Evolutionary conservation across 305 asterid genomes (phyloP).

Genomic region (Withania somnifera): DNA sequence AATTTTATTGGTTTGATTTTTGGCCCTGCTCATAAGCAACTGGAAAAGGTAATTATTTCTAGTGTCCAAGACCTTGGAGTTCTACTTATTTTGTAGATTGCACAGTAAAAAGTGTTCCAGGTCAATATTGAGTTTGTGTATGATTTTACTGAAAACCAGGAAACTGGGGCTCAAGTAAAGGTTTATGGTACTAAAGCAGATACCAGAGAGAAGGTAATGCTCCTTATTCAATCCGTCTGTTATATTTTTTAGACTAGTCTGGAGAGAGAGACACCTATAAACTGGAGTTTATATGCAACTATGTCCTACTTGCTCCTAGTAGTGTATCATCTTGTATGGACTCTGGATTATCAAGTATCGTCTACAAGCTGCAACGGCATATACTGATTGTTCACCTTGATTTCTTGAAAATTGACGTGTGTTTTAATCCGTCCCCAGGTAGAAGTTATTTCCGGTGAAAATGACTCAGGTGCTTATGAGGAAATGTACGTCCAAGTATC

Average conservation of each 20-base stretch:
- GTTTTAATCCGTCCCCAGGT: constrained; percentile 23
- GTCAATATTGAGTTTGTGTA: not conserved
- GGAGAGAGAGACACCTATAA: not conserved
- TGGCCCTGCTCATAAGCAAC: constrained; percentile 66
- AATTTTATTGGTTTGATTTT: constrained; percentile 51
- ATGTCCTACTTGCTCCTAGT: not conserved
- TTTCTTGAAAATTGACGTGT: not conserved
- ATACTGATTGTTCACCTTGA: not conserved
- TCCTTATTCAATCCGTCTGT: not conserved
- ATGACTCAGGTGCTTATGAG: constrained; percentile 35
- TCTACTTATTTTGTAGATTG: constrained; percentile 1
- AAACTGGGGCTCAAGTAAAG: constrained; percentile 85
- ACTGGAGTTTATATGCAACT: not conserved
- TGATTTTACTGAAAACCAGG: constrained; percentile 37
- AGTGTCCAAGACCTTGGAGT: not conserved
- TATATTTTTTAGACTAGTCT: not conserved
- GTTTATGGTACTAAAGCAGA: constrained; percentile 59
- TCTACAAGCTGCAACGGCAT: not conserved
- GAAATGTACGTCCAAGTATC: constrained; percentile 68
- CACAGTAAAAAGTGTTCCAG: not conserved
- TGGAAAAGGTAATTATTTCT: constrained; percentile 60
- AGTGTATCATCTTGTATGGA: not conserved
- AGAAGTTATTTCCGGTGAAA: constrained; percentile 53
- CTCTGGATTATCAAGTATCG: not conserved
- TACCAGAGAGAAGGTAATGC: constrained; percentile 51